These are phyloP conservation scores for Nelumbo lutea DNA, from an alignment of 164 flowering plant species.

Conservation along the genomic window DNA sequence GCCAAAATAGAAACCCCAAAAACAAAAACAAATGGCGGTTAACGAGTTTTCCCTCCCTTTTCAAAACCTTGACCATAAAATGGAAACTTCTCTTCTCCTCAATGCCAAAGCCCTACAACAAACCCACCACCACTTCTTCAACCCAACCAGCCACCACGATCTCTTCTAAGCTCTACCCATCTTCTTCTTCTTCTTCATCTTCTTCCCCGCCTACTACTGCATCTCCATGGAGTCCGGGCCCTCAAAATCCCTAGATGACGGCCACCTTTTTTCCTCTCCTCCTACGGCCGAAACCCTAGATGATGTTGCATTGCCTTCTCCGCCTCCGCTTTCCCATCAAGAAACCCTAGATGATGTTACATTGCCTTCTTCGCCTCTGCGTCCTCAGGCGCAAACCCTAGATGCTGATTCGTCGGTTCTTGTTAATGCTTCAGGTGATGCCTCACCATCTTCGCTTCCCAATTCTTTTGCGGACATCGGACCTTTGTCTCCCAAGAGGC, in stretches of 20 bases:
- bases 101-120: too few relatives aligned
- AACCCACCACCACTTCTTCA: too few relatives aligned
- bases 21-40: too few relatives aligned
- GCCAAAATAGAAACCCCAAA: too few relatives aligned
- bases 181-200: background rate
- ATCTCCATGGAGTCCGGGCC: background rate
- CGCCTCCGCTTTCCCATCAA: background rate
- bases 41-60: too few relatives aligned
- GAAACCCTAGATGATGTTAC: conserved; percentile 9
- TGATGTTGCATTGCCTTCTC: background rate
- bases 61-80: too few relatives aligned
- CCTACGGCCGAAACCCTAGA: conserved; percentile 2
- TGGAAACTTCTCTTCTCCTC: too few relatives aligned
- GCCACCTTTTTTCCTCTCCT: background rate
- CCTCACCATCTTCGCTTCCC: background rate
- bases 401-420: background rate
- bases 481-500: background rate
- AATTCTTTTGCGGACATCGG: background rate
- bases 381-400: background rate
- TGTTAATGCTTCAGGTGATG: too few relatives aligned
- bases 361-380: background rate
- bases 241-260: background rate
- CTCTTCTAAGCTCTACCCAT: background rate
- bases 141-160: background rate
- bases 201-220: background rate